Conservation (phyloP, 2,329 filamentous ascomycete species). For the Fusarium xylarioides region DNA sequence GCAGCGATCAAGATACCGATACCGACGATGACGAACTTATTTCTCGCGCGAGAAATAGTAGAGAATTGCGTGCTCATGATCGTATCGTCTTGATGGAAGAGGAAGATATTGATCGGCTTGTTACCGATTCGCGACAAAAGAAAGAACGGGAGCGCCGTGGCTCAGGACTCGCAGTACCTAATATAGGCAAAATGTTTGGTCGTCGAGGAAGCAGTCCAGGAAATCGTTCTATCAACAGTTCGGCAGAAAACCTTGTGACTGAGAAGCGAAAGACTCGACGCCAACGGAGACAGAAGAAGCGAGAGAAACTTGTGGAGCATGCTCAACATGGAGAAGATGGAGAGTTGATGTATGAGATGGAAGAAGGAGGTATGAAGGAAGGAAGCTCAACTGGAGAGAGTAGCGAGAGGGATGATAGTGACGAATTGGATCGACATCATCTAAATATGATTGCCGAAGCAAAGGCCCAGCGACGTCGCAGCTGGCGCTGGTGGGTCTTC, state of each 20-base stretch:
- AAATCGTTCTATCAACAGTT: constrained; percentile 51
- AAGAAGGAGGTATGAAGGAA: constrained; percentile 77
- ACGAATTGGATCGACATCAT: constrained; percentile 64
- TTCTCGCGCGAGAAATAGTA: constrained; percentile 71
- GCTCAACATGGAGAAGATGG: constrained; percentile 73
- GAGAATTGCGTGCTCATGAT: constrained; percentile 75
- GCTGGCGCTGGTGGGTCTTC: constrained; percentile 64
- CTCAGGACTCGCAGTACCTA: constrained; percentile 60
- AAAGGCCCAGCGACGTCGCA: constrained; percentile 59
- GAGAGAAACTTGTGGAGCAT: constrained; percentile 60
- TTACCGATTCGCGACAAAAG: constrained; percentile 61
- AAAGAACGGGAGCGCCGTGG: constrained; percentile 61
- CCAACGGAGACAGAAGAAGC: constrained; percentile 62
- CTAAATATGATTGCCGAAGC: constrained; percentile 59
- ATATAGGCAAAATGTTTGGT: constrained; percentile 58
- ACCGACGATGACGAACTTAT: constrained; percentile 79
- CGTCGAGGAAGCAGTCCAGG: constrained; percentile 49
- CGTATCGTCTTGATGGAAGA: constrained; percentile 77
- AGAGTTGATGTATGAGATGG: constrained; percentile 88
- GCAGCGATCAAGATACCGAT: constrained; percentile 78
- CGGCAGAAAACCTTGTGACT: constrained; percentile 57
- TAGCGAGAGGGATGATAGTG: constrained; percentile 68
- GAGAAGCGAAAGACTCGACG: constrained; percentile 62
- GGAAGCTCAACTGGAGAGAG: constrained; percentile 71
- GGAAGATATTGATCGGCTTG: constrained; percentile 72